Percentiles rank a stretch among this genome's conserved stretches.
These are phyloP conservation scores for Sclerotinia spermophila DNA, from an alignment of 2,329 filamentous ascomycete genomes.

Conservation along the genomic window DNA sequence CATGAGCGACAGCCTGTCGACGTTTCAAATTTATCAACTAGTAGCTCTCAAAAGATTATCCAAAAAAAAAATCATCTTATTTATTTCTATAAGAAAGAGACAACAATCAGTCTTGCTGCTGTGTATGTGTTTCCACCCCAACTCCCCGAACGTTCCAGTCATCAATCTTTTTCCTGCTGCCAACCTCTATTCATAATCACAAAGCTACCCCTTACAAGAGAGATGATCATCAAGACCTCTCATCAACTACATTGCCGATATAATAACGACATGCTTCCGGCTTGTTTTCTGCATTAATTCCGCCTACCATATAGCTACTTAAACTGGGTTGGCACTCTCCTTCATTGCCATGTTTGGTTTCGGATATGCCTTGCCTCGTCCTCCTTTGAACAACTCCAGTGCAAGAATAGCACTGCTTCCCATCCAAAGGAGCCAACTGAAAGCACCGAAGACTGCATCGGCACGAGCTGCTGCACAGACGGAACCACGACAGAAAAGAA, in stretches of 20 bases:
- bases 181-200: background rate
- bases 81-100: conserved; percentile 1
- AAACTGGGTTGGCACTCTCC: conserved; percentile 26
- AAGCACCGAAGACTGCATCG: conserved; percentile 51
- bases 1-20: background rate
- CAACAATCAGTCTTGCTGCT: conserved; percentile 15
- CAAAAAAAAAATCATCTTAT: too few relatives aligned
- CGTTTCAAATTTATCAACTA: background rate
- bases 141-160: background rate
- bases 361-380: conserved; percentile 31
- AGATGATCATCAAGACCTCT: conserved; percentile 16
- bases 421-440: conserved; percentile 53
- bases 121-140: background rate
- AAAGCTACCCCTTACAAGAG: background rate
- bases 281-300: background rate
- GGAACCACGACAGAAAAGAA: conserved; percentile 54
- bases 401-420: conserved; percentile 46
- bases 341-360: conserved; percentile 32
- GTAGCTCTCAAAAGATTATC: too few relatives aligned
- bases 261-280: too few relatives aligned
- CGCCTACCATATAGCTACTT: background rate
- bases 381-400: conserved; percentile 46
- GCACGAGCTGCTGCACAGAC: conserved; percentile 55
- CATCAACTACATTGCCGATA: background rate
- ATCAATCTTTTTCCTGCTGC: background rate